A percentile compares a stretch with the other conserved stretches of the same genome.
Evolutionary conservation across 805 yeast genomes (phyloP).

Genomic region (Spencermartinsiella europaea): DNA sequence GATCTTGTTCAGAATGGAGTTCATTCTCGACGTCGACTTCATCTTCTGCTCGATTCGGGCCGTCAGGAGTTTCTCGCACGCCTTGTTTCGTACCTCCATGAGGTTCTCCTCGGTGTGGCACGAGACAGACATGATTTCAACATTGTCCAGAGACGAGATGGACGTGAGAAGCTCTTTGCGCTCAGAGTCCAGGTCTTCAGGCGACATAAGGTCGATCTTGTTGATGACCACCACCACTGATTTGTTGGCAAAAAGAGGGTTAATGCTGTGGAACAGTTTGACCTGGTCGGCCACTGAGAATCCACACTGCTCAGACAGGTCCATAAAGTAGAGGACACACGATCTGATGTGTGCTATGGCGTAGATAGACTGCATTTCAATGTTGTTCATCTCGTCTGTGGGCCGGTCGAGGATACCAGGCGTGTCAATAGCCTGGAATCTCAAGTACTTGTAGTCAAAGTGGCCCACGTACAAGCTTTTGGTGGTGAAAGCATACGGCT

Average conservation of each 20-base stretch:
- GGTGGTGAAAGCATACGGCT: constrained; percentile 98
- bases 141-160: constrained; percentile 57
- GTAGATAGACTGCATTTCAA: constrained; percentile 96
- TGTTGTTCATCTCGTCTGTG: constrained; percentile 98
- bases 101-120: constrained; percentile 93
- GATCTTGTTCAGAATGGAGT: constrained; percentile 86
- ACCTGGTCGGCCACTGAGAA: constrained; percentile 97
- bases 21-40: constrained; percentile 84
- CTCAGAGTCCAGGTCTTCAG: constrained; percentile 76
- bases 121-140: constrained; percentile 88
- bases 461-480: constrained; percentile 97
- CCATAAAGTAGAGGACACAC: constrained; percentile 96
- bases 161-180: constrained; percentile 67
- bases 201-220: constrained; percentile 84
- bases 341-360: constrained; percentile 98
- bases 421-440: constrained; percentile 98
- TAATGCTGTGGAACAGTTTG: constrained; percentile 91
- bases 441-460: constrained; percentile 93
- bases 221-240: constrained; percentile 93
- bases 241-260: constrained; percentile 95
- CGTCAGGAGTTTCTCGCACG: constrained; percentile 93
- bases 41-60: constrained; percentile 91
- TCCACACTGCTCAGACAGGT: constrained; percentile 98
- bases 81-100: constrained; percentile 92
- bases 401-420: constrained; percentile 99